These are phyloP conservation scores for Microdochium bolleyi DNA, from an alignment of 2,329 filamentous ascomycete species.

Conservation along the genomic window DNA sequence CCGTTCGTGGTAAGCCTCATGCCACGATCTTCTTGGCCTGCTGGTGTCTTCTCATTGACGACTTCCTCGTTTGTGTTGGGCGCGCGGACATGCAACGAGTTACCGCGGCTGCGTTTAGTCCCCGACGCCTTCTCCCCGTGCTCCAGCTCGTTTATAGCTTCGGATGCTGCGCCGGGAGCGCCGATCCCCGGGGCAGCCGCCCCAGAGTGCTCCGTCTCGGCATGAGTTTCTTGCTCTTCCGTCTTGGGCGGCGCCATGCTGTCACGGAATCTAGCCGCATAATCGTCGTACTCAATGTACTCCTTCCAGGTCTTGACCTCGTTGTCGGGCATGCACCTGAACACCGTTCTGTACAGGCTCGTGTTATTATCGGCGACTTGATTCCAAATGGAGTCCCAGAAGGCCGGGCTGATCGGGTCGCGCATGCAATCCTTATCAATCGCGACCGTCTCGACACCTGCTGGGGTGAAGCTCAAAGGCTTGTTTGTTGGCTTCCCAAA, in stretches of 20 bases:
- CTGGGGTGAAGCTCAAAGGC: slow-evolving; percentile 42
- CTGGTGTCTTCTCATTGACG: slow-evolving; percentile 13
- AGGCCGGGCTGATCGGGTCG: slow-evolving; percentile 74
- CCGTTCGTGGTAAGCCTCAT: background rate
- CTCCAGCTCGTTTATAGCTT: slow-evolving; percentile 8
- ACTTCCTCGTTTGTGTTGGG: slow-evolving; percentile 8
- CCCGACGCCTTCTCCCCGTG: slow-evolving; percentile 12
- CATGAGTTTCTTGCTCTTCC: slow-evolving; percentile 42
- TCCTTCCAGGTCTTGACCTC: slow-evolving; percentile 90
- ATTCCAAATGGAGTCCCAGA: slow-evolving; percentile 85
- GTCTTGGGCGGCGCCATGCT: slow-evolving; percentile 50
- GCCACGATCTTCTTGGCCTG: slow-evolving; percentile 4
- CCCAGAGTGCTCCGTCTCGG: slow-evolving; percentile 16
- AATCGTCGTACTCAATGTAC: slow-evolving; percentile 77
- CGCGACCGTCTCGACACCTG: slow-evolving; percentile 65
- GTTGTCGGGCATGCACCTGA: slow-evolving; percentile 94
- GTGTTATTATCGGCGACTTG: slow-evolving; percentile 89
- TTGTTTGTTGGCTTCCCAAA: slow-evolving; percentile 37
- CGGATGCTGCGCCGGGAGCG: slow-evolving; percentile 15
- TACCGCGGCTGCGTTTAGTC: slow-evolving; percentile 5
- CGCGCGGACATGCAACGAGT: slow-evolving; percentile 8
- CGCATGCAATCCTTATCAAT: slow-evolving; percentile 90
- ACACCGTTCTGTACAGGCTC: slow-evolving; percentile 85
- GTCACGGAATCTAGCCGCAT: slow-evolving; percentile 69
- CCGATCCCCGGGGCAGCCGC: slow-evolving; percentile 12